Conservation (phyloP, 441 rosid species). For the Rhodomyrtus psidioides region DNA sequence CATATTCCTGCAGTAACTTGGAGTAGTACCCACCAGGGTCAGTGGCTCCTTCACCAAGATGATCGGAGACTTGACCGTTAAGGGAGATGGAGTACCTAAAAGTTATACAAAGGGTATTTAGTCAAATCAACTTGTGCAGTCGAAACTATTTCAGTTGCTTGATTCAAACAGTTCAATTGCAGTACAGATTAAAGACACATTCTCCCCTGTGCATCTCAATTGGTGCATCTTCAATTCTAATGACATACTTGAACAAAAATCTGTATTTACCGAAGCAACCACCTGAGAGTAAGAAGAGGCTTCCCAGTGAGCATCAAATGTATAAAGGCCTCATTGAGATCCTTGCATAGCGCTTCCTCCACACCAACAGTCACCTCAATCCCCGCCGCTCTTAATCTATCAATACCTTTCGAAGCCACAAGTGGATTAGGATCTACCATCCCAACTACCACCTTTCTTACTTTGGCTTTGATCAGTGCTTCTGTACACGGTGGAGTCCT, state of each 20-base stretch:
- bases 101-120: not conserved
- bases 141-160: not conserved
- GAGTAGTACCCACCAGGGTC: conserved; percentile 77
- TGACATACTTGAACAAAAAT: not conserved
- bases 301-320: conserved; percentile 65
- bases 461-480: conserved; percentile 78
- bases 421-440: conserved; percentile 94
- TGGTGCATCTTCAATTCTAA: not conserved
- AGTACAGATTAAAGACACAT: not conserved
- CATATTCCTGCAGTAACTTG: conserved; percentile 65
- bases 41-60: conserved; percentile 52
- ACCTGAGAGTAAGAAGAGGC: conserved; percentile 69
- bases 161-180: not conserved
- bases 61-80: conserved; percentile 47
- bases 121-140: not conserved
- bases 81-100: conserved; percentile 70
- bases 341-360: conserved; percentile 73
- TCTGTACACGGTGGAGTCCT: conserved; percentile 88
- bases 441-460: conserved; percentile 81
- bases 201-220: not conserved
- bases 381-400: conserved; percentile 61
- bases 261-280: conserved; percentile 6
- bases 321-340: conserved; percentile 67
- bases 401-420: conserved; percentile 71
- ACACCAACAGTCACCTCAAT: conserved; percentile 64